A percentile compares a stretch with the other conserved stretches of the same genome.
Evolutionary conservation across 225 moss, liverwort and hornwort species (phyloP).

Genomic region (Polytrichum formosum): DNA sequence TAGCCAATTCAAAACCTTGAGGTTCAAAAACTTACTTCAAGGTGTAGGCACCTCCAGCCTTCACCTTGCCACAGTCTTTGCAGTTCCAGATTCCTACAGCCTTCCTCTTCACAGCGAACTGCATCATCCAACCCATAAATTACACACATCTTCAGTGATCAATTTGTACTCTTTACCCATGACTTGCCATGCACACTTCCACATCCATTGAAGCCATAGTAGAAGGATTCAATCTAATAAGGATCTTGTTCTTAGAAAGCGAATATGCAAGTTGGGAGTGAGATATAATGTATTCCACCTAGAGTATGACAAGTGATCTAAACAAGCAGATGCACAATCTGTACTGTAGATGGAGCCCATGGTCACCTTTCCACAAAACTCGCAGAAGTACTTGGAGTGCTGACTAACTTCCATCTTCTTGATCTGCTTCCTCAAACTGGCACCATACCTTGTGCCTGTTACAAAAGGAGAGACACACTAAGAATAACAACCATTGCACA

Average conservation of each 20-base stretch:
- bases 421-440: slow-evolving; percentile 87
- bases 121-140: not conserved
- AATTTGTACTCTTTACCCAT: too few species aligned
- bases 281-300: too few species aligned
- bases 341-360: not conserved
- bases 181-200: too few species aligned
- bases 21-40: slow-evolving; percentile 22
- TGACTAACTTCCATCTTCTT: slow-evolving; percentile 91
- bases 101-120: slow-evolving; percentile 43
- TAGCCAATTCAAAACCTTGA: not conserved
- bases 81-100: slow-evolving; percentile 43
- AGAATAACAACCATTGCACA: not conserved
- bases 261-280: too few species aligned
- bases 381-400: slow-evolving; percentile 87
- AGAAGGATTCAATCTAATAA: too few species aligned
- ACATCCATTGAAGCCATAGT: too few species aligned
- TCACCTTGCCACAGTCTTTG: slow-evolving; percentile 42
- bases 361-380: slow-evolving; percentile 81
- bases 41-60: slow-evolving; percentile 43
- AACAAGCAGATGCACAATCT: too few species aligned
- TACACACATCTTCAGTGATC: too few species aligned
- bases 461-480: too few species aligned
- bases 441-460: slow-evolving; percentile 81
- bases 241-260: too few species aligned
- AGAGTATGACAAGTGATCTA: too few species aligned